A percentile compares a stretch with the other conserved stretches of the same genome.
Evolutionary conservation across 192 early-diverging fungal genomes (phyloP).

Genomic region (Podila minutissima): DNA sequence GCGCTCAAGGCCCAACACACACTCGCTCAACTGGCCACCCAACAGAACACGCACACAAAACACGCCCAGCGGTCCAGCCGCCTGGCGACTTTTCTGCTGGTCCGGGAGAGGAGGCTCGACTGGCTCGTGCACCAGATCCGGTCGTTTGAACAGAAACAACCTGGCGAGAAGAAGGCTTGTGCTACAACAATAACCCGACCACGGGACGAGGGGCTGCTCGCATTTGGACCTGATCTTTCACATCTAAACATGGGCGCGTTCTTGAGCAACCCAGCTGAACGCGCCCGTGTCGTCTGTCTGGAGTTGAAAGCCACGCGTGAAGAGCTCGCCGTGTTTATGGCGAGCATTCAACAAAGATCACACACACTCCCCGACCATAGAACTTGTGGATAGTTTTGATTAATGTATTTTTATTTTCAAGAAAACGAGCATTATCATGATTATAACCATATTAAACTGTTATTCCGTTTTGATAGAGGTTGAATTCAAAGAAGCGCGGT

Average conservation of each 20-base stretch:
- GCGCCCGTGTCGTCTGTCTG: neutral
- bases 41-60: neutral
- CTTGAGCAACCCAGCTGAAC: neutral
- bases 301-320: neutral
- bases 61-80: neutral
- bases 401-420: too few relatives aligned
- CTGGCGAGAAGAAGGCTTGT: neutral
- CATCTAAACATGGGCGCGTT: neutral
- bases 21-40: neutral
- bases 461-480: neutral
- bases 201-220: neutral
- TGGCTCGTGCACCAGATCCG: neutral
- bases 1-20: neutral
- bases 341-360: neutral
- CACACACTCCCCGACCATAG: neutral
- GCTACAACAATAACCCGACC: neutral
- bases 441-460: neutral
- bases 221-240: neutral
- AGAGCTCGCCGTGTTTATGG: neutral
- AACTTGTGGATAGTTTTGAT: too few relatives aligned
- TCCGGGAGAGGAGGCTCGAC: neutral
- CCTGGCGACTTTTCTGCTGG: neutral
- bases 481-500: neutral
- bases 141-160: neutral
- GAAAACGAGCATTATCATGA: neutral